phyloP scores from a whole-genome alignment of 2,329 filamentous ascomycete genomes.

The Xylariaceae sp. region DNA sequence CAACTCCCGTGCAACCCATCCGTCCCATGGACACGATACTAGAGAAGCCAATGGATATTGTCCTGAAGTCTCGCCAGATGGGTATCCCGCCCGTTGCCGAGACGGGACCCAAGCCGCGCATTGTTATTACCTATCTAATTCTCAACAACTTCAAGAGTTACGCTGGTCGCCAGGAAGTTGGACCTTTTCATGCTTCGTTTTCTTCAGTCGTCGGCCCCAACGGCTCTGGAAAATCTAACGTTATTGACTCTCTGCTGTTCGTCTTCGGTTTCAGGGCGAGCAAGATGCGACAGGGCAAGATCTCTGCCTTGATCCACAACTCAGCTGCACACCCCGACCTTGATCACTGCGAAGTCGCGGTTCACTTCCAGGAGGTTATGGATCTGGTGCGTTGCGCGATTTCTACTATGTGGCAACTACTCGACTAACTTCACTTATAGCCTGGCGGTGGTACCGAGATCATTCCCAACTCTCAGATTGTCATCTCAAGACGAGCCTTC shows the following conservation, averaged over 20 bases:
- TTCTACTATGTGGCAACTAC: not conserved
- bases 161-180: slow-evolving; percentile 88
- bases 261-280: slow-evolving; percentile 99
- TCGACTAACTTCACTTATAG: slow-evolving; percentile 36
- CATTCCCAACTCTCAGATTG: slow-evolving; percentile 75
- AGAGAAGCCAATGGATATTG: slow-evolving; percentile 90
- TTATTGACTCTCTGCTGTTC: slow-evolving; percentile 95
- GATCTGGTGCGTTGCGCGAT: slow-evolving; percentile 55
- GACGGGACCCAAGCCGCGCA: slow-evolving; percentile 71
- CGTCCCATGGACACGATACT: slow-evolving; percentile 71
- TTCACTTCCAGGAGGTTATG: slow-evolving; percentile 93
- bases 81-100: slow-evolving; percentile 66
- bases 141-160: slow-evolving; percentile 99
- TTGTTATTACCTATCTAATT: slow-evolving; percentile 87
- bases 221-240: slow-evolving; percentile 96
- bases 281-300: slow-evolving; percentile 99
- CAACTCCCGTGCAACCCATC: slow-evolving; percentile 60
- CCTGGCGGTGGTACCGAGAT: slow-evolving; percentile 69
- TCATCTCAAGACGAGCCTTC: slow-evolving; percentile 90
- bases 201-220: slow-evolving; percentile 97
- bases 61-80: slow-evolving; percentile 75
- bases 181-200: slow-evolving; percentile 94
- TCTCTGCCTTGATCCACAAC: slow-evolving; percentile 96
- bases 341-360: slow-evolving; percentile 89
- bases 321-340: slow-evolving; percentile 81